These are phyloP conservation scores for Irpex sp. DNA, from an alignment of 1,284 basidiomycete species.

Conservation along the genomic window DNA sequence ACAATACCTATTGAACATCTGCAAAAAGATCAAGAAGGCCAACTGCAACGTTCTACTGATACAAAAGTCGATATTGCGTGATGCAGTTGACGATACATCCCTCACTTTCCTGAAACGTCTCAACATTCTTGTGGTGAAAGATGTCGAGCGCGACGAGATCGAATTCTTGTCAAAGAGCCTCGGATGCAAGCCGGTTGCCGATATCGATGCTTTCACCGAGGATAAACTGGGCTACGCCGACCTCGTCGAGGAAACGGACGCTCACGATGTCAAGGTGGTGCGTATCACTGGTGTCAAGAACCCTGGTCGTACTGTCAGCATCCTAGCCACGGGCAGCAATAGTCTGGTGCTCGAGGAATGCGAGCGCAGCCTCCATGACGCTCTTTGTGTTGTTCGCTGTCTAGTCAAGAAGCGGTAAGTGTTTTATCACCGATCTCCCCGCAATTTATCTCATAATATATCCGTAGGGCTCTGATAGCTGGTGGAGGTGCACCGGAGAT, in stretches of 20 bases:
- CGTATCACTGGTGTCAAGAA: constrained; percentile 96
- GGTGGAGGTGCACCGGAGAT: constrained; percentile 99
- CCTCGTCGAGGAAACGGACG: constrained; percentile 87
- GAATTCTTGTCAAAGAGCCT: constrained; percentile 96
- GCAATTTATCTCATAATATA: constrained; percentile 3
- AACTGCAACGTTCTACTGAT: constrained; percentile 99
- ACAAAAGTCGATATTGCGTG: constrained; percentile 98
- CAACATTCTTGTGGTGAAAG: constrained; percentile 96
- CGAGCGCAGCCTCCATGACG: constrained; percentile 97
- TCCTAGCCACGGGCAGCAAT: constrained; percentile 95
- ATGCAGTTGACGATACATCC: constrained; percentile 98
- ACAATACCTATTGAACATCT: constrained; percentile 96
- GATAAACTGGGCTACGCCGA: constrained; percentile 98
- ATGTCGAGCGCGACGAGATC: constrained; percentile 98
- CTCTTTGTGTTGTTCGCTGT: constrained; percentile 96
- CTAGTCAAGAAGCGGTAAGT: constrained; percentile 95
- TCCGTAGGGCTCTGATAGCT: constrained; percentile 83
- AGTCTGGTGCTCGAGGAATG: constrained; percentile 95
- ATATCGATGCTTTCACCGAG: constrained; percentile 98
- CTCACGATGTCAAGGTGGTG: constrained; percentile 89
- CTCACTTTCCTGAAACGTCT: constrained; percentile 98
- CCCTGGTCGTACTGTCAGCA: constrained; percentile 90
- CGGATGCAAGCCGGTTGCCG: constrained; percentile 94
- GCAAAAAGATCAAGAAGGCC: constrained; percentile 99
- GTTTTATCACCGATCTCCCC: neutral